These are phyloP conservation scores for Planoprotostelium fungivorum DNA, from an alignment of 78 protist genomes.

Conservation along the genomic window DNA sequence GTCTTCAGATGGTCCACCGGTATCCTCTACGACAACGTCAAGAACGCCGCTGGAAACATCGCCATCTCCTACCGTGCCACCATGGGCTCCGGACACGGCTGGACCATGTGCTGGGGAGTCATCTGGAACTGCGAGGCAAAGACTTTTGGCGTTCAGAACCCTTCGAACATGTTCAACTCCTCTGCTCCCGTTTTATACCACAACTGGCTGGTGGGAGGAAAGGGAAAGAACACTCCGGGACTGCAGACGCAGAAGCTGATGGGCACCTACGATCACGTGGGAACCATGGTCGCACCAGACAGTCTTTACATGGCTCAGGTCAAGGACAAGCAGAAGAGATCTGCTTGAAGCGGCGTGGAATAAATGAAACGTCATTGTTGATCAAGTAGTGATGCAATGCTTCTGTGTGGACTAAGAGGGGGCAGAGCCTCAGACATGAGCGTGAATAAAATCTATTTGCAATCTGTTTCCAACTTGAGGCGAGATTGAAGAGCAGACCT, in stretches of 20 bases:
- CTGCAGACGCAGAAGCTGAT: not conserved
- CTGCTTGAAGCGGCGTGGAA: not conserved
- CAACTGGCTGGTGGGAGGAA: not conserved
- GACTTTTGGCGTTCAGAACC: not conserved
- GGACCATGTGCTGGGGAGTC: not conserved
- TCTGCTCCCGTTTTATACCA: not conserved
- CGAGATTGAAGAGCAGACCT: no score
- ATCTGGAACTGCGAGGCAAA: not conserved
- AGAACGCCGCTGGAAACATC: not conserved
- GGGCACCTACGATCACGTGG: not conserved
- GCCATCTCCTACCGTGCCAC: not conserved
- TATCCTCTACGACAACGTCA: not conserved
- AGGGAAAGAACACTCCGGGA: not conserved
- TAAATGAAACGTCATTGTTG: no score
- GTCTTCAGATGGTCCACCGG: not conserved
- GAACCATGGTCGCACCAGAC: not conserved
- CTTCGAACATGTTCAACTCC: not conserved
- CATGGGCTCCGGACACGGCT: slow-evolving; percentile 1
- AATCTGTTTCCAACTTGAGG: no score
- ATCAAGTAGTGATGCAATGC: no score
- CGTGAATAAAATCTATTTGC: no score
- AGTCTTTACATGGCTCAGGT: not conserved
- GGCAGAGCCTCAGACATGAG: no score
- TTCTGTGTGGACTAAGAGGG: no score
- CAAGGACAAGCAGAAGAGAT: not conserved